Percentiles rank a stretch among this genome's conserved stretches.
These are phyloP conservation scores for Phytophthora litchii DNA, from an alignment of 352 stramenopile species.

Conservation along the genomic window DNA sequence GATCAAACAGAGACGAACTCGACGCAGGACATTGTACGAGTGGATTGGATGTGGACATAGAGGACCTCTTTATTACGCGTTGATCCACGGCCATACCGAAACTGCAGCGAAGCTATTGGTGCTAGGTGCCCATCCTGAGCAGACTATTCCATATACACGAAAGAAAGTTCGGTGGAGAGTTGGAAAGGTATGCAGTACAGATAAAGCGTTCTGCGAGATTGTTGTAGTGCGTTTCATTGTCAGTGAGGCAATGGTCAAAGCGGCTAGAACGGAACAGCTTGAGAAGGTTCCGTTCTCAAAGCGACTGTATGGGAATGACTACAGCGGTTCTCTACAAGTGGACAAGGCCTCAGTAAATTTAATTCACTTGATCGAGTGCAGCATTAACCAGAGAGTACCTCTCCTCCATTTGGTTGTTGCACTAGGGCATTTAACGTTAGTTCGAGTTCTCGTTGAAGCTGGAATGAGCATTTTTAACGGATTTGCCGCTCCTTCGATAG, in stretches of 20 bases:
- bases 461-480: slow-evolving; percentile 52
- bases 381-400: slow-evolving; percentile 45
- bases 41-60: slow-evolving; percentile 29
- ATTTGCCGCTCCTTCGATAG: neutral
- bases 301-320: neutral
- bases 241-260: slow-evolving; percentile 34
- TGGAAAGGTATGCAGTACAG: neutral
- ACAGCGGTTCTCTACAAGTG: neutral
- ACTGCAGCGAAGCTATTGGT: slow-evolving; percentile 65
- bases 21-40: slow-evolving; percentile 13
- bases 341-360: slow-evolving; percentile 23
- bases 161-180: slow-evolving; percentile 21
- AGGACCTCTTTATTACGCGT: slow-evolving; percentile 56
- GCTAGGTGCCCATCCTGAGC: slow-evolving; percentile 51
- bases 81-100: slow-evolving; percentile 56
- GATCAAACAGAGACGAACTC: neutral
- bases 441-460: slow-evolving; percentile 44
- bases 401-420: slow-evolving; percentile 49
- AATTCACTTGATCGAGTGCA: slow-evolving; percentile 49
- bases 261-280: slow-evolving; percentile 16
- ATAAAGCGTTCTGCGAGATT: slow-evolving; percentile 6
- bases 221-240: slow-evolving; percentile 31
- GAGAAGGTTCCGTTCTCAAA: neutral
- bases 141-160: slow-evolving; percentile 43
- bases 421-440: slow-evolving; percentile 41